Percentiles rank a stretch among this genome's conserved stretches.
These are phyloP conservation scores for Reutealis trisperma DNA, from an alignment of 345 rosid genomes.

Conservation along the genomic window DNA sequence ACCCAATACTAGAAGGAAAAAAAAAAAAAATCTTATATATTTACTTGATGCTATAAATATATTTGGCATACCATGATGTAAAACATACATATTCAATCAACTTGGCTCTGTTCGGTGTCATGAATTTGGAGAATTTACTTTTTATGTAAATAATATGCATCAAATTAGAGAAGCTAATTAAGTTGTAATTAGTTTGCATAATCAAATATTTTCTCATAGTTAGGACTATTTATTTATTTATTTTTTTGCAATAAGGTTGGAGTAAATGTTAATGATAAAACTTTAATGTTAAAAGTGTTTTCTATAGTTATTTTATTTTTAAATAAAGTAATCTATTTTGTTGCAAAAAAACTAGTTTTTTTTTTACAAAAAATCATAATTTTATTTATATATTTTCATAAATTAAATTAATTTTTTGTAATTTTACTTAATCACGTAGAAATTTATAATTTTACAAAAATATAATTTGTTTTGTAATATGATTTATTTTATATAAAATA, in stretches of 20 bases:
- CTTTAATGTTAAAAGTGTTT: not conserved
- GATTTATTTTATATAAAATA: too few relatives aligned
- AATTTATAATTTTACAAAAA: too few relatives aligned
- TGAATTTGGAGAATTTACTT: not conserved
- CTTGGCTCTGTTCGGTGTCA: not conserved
- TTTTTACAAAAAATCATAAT: too few relatives aligned
- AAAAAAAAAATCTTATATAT: too few relatives aligned
- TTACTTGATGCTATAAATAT: not conserved
- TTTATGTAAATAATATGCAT: not conserved
- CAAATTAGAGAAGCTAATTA: not conserved
- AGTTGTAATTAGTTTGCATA: not conserved
- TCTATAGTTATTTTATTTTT: too few relatives aligned
- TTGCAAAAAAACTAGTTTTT: too few relatives aligned
- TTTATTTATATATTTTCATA: too few relatives aligned
- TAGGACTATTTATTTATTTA: too few relatives aligned
- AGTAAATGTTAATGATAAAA: not conserved
- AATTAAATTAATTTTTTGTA: too few relatives aligned
- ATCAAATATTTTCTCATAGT: not conserved
- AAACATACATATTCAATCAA: not conserved
- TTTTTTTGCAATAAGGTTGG: not conserved
- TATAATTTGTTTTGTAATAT: too few relatives aligned
- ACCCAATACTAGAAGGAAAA: not conserved
- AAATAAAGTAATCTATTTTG: too few relatives aligned
- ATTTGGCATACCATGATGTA: not conserved
- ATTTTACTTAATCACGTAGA: too few relatives aligned